Base-by-base conservation (phyloP, 2,329 filamentous ascomycete species). In the Pseudonectria foliicola region DNA sequence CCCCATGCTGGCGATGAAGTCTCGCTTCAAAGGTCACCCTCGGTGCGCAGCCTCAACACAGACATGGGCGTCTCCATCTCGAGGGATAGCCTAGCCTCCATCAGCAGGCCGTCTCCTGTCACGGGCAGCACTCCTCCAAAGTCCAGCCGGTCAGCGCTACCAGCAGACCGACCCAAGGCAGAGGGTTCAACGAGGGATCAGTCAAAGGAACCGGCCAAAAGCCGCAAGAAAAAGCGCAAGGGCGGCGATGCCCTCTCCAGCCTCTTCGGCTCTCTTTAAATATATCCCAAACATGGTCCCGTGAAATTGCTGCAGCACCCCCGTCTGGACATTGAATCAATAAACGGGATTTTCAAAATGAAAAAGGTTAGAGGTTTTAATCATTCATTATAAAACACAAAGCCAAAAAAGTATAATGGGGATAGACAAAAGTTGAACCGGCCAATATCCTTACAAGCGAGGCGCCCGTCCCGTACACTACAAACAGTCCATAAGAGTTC, bases 201-300 rank as follows among this genome's bases (percentile, higher is more conserved):
- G 52, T 37, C 56, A 61, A 42, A 63, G 57, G 45, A 69, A 7
- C 40, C 67, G 48, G 53, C 53, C 38, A 63, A 66, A 37, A 66
- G 60, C 40, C 75, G 68, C 53, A 78, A 73, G 57, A 77, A 73
- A 48, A 72, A 68, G 49, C 71, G 69, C 37, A 73, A 66, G 44
- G 72, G 66, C 25, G 65, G 66, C 6, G 77, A 88, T 53, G 81
- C 75, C 27, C 83, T 90, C 36, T 84, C 88, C 42, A 78, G 80
- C 52, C 59, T 90, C 15, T 92, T 92, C 52, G 71, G 69, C 34
- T 72, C 72, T 8, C 57, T 85, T 8, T 53, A 18, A 43, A 23
- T 7, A 25, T 15, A 29, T 23, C 43, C 13, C 33, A 35, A 23
- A 14, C 15, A 26, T 6, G 7, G 28, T 21, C 21, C 28, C 15